Base-by-base conservation (phyloP, 306 rosid genomes). In the Canavalia ensiformis region DNA sequence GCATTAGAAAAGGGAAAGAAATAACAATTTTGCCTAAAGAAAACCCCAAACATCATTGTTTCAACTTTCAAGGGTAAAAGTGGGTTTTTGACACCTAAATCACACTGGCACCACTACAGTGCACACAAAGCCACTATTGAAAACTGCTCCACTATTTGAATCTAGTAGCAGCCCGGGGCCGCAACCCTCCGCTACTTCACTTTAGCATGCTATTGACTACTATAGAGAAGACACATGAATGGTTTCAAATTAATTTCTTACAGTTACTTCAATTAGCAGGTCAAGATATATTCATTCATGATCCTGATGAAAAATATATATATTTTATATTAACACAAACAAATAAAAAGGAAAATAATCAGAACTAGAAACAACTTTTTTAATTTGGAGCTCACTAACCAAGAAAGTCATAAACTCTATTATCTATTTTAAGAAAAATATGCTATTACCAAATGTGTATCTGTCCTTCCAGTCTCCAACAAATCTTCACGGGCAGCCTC, bases 401-500 rank as follows among this genome's bases (percentile, higher is more conserved):
- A 76, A 66, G 45, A 51, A 41, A 51, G 70, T 34, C 42, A 44
- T 83, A 35, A 67, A 52, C 60, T 77, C 73, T 8, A 8, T 50
- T 50, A 47, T 55, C 55, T 29, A 25, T 31, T 81, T 54, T 35
- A 54, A 68, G 34, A 81, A 60, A 81, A 59, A 69, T 29, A 9
- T 67, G 52, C 31, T 52, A 84, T 67, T 93, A 93, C 97, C 90
- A 42, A 59, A 76, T 91, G 94, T 29, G 76, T 65, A 80, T 85
- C 85, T 2, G 86, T 88, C 87, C 79, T 82, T 80, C 97, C 92
- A 56, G 93, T 51, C 87, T 87, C 97, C 90, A 93, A 72, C 82
- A 93, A 86, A 50, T 90, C 93, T 7, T 91, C 90, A 0, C 97
- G 97, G 31, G 94, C 90, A 77, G 88, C 92, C 87, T 91, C 91